Conservation (phyloP, 345 rosid species). For the Theobroma cacao region DNA sequence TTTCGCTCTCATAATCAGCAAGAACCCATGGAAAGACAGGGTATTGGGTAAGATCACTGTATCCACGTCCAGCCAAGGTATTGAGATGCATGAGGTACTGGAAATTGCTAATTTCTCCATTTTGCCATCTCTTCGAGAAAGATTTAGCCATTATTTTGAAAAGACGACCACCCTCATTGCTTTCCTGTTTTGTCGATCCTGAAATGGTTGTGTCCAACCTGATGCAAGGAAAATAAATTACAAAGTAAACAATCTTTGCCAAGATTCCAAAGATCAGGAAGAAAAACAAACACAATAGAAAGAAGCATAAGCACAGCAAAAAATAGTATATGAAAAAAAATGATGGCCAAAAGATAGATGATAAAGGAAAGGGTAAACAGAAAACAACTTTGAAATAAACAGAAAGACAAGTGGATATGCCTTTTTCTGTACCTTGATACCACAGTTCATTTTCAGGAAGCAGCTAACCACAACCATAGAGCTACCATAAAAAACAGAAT, state of each 20-base stretch:
- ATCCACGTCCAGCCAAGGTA: conserved; percentile 98
- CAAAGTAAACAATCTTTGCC: conserved; percentile 16
- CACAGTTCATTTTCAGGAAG: neutral
- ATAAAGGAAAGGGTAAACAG: neutral
- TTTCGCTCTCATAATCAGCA: conserved; percentile 90
- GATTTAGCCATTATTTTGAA: conserved; percentile 93
- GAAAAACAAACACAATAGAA: neutral
- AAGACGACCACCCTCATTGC: conserved; percentile 86
- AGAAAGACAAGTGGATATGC: neutral
- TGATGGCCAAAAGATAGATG: neutral
- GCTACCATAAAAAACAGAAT: neutral
- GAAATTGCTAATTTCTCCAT: conserved; percentile 98
- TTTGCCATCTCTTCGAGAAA: conserved; percentile 99
- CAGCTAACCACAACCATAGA: conserved; percentile 1
- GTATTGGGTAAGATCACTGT: conserved; percentile 98
- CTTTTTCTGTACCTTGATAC: neutral
- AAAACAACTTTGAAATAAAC: neutral
- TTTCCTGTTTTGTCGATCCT: conserved; percentile 90
- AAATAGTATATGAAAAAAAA: neutral
- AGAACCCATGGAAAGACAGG: conserved; percentile 99
- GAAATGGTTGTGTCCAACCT: conserved; percentile 99
- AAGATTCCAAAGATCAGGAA: conserved; percentile 20
- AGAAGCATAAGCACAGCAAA: neutral
- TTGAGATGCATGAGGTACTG: conserved; percentile 99
- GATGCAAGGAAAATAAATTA: conserved; percentile 21